A percentile compares a stretch with the other conserved stretches of the same genome.
phyloP scores from a whole-genome alignment of 345 rosid species.

The Syzygium aromaticum region DNA sequence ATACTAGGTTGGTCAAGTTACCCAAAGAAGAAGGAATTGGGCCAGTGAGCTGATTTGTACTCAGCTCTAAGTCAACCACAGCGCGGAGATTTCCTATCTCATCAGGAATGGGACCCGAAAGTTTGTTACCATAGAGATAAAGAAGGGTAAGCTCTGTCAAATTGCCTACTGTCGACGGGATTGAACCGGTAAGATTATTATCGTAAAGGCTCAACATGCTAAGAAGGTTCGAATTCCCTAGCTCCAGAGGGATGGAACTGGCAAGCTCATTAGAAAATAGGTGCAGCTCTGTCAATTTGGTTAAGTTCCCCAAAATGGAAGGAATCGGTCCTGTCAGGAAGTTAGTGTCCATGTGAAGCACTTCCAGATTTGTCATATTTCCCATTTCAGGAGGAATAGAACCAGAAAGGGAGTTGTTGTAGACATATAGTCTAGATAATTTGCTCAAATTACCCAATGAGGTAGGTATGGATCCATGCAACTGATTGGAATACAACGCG shows the following conservation, averaged over 20 bases:
- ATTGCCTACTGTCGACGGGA: constrained; percentile 4
- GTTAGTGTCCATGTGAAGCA: constrained; percentile 1
- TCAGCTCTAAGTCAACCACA: background rate
- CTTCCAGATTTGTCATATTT: constrained; percentile 3
- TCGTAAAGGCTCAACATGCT: background rate
- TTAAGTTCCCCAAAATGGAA: constrained; percentile 1
- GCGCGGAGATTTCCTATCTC: constrained; percentile 5
- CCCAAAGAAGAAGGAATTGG: constrained; percentile 18
- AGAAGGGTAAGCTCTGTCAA: background rate
- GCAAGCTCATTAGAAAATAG: constrained; percentile 3
- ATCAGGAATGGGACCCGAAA: background rate
- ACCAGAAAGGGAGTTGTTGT: constrained; percentile 14
- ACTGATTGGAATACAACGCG: constrained; percentile 1
- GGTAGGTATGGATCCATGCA: constrained; percentile 17
- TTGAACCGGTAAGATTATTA: background rate
- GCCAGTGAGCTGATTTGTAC: background rate
- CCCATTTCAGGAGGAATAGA: constrained; percentile 16
- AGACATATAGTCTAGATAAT: background rate
- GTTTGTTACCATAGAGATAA: background rate
- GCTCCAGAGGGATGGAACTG: constrained; percentile 7
- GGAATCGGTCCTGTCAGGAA: constrained; percentile 13
- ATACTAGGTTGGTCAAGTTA: constrained; percentile 12
- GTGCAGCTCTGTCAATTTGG: background rate
- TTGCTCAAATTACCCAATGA: constrained; percentile 11
- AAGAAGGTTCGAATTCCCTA: background rate